Evolutionary conservation across 768 basidiomycete genomes (phyloP).

Genomic region (Termitomyces sp.): DNA sequence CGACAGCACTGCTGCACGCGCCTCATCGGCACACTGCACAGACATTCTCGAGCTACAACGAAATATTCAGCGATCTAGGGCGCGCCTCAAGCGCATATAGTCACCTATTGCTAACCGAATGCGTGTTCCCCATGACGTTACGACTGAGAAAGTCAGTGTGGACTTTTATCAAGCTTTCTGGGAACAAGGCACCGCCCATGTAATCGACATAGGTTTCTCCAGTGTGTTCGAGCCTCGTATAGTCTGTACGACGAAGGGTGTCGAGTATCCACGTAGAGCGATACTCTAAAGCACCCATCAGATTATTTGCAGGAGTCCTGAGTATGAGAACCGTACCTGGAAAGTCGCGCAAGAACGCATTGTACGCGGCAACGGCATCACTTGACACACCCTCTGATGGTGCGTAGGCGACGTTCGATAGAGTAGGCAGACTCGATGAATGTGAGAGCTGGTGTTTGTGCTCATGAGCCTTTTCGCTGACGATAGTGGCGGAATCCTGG

Average conservation of each 20-base stretch:
- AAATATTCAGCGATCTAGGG: slow-evolving; percentile 6
- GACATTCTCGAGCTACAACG: slow-evolving; percentile 62
- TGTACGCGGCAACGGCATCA: slow-evolving; percentile 37
- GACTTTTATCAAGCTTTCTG: slow-evolving; percentile 67
- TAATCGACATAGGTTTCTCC: slow-evolving; percentile 82
- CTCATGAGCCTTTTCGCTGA: slow-evolving; percentile 21
- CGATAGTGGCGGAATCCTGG: slow-evolving; percentile 33
- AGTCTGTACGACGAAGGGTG: slow-evolving; percentile 59
- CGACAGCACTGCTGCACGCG: slow-evolving; percentile 64
- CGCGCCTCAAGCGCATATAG: slow-evolving; percentile 25
- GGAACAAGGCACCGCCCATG: slow-evolving; percentile 81
- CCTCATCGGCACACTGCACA: slow-evolving; percentile 58
- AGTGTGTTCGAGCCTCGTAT: slow-evolving; percentile 46
- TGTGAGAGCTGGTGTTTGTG: slow-evolving; percentile 20
- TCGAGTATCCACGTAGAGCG: slow-evolving; percentile 67
- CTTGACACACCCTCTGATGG: slow-evolving; percentile 23
- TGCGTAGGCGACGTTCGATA: slow-evolving; percentile 20
- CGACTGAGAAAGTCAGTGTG: slow-evolving; percentile 65
- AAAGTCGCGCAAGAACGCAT: slow-evolving; percentile 39
- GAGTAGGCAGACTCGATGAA: slow-evolving; percentile 11
- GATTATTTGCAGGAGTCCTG: neutral
- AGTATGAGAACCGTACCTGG: slow-evolving; percentile 22
- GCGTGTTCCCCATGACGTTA: slow-evolving; percentile 75
- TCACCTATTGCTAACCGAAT: slow-evolving; percentile 77
- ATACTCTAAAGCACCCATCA: slow-evolving; percentile 39